These are phyloP conservation scores for Bolboschoenoplectus hybrid DNA, from an alignment of 202 grass and related monocot species.

Conservation along the genomic window DNA sequence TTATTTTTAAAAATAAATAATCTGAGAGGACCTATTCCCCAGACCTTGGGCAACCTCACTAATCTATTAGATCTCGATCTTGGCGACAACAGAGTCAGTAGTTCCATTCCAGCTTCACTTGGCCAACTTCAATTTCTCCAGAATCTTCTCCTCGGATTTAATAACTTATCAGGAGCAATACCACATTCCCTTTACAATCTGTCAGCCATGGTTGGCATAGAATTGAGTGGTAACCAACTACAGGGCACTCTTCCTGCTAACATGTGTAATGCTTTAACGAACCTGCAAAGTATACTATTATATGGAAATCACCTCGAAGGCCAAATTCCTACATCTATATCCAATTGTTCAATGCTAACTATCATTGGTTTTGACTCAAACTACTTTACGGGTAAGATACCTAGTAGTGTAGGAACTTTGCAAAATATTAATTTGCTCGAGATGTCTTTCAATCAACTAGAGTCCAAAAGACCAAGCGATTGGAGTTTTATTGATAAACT, in stretches of 20 bases:
- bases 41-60: slow-evolving; percentile 44
- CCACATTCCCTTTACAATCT: slow-evolving; percentile 47
- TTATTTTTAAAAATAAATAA: slow-evolving; percentile 31
- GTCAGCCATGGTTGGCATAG: slow-evolving; percentile 42
- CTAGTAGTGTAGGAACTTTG: slow-evolving; percentile 37
- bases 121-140: slow-evolving; percentile 34
- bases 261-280: slow-evolving; percentile 39
- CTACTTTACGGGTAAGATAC: slow-evolving; percentile 32
- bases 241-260: slow-evolving; percentile 42
- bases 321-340: slow-evolving; percentile 44
- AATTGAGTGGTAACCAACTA: slow-evolving; percentile 42
- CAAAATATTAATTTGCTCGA: slow-evolving; percentile 25
- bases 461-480: slow-evolving; percentile 29
- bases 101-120: slow-evolving; percentile 40
- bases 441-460: slow-evolving; percentile 38
- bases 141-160: slow-evolving; percentile 21
- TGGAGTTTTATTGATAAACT: slow-evolving; percentile 41
- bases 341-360: slow-evolving; percentile 36
- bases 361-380: slow-evolving; percentile 28
- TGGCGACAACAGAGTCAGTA: slow-evolving; percentile 39
- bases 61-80: slow-evolving; percentile 37
- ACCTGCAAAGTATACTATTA: slow-evolving; percentile 26
- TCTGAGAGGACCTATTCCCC: slow-evolving; percentile 42
- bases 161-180: slow-evolving; percentile 45
- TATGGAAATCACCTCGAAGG: slow-evolving; percentile 35